Evolutionary conservation across 2,329 filamentous ascomycete species (phyloP).

Genomic region (Cladosporium halotolerans): DNA sequence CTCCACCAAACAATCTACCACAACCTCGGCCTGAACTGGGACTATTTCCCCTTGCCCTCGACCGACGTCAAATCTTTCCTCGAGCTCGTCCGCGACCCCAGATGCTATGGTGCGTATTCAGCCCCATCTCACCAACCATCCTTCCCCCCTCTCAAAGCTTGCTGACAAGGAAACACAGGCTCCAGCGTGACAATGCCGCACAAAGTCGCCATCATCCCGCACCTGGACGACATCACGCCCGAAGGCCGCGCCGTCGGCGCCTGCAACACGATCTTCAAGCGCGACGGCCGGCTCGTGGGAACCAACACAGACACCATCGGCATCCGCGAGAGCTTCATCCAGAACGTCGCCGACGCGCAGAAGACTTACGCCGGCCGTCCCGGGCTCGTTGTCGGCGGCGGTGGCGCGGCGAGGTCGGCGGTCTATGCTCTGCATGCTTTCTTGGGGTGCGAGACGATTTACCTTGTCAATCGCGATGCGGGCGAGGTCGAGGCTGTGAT

Average conservation of each 20-base stretch:
- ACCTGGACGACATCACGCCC: slow-evolving; percentile 66
- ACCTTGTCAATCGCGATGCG: slow-evolving; percentile 69
- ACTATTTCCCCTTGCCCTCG: slow-evolving; percentile 44
- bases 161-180: slow-evolving; percentile 35
- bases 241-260: slow-evolving; percentile 69
- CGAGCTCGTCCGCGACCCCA: slow-evolving; percentile 47
- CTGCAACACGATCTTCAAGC: slow-evolving; percentile 71
- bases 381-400: slow-evolving; percentile 69
- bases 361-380: slow-evolving; percentile 52
- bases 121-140: not conserved
- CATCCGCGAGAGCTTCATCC: slow-evolving; percentile 63
- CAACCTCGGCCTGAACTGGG: slow-evolving; percentile 46
- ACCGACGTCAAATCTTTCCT: slow-evolving; percentile 40
- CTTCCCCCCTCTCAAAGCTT: too few relatives aligned
- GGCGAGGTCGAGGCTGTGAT: slow-evolving; percentile 63
- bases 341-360: slow-evolving; percentile 39
- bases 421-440: slow-evolving; percentile 68
- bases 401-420: slow-evolving; percentile 70
- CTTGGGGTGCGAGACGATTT: slow-evolving; percentile 62
- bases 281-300: slow-evolving; percentile 51
- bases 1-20: slow-evolving; percentile 51
- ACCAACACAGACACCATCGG: slow-evolving; percentile 79
- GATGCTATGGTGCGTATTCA: slow-evolving; percentile 52
- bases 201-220: slow-evolving; percentile 68
- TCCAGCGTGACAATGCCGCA: slow-evolving; percentile 77